Evolutionary conservation across 805 yeast species (phyloP).

Genomic region (Candida orba): DNA sequence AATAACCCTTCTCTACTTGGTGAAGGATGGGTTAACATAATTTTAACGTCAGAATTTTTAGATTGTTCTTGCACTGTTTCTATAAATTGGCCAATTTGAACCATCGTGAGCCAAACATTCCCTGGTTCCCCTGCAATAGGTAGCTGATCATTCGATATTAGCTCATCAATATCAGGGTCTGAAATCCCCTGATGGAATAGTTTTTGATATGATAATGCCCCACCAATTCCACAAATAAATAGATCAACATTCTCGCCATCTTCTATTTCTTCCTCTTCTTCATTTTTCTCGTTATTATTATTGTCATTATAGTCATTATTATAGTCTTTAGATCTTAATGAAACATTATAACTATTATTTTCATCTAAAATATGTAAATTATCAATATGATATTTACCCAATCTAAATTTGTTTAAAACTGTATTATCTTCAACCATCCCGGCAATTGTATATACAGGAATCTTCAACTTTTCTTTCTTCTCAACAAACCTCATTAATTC

Average conservation of each 20-base stretch:
- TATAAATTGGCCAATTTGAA: conserved; percentile 63
- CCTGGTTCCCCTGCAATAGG: conserved; percentile 61
- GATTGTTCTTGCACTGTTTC: conserved; percentile 37
- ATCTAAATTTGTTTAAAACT: conserved; percentile 55
- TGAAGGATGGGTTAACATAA: conserved; percentile 63
- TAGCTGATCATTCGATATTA: conserved; percentile 24
- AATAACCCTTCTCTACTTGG: conserved; percentile 64
- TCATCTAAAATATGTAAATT: conserved; percentile 63
- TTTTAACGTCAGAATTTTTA: conserved; percentile 41
- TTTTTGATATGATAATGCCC: conserved; percentile 57
- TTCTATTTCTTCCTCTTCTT: conserved; percentile 10
- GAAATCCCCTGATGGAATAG: conserved; percentile 57
- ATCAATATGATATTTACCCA: conserved; percentile 44
- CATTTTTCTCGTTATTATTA: background rate
- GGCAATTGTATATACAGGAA: conserved; percentile 71
- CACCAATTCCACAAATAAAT: conserved; percentile 65
- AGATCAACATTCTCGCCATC: conserved; percentile 34
- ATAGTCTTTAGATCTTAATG: background rate
- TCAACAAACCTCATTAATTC: conserved; percentile 43
- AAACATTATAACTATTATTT: conserved; percentile 34
- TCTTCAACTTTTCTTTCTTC: conserved; percentile 35
- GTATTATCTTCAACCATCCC: conserved; percentile 72
- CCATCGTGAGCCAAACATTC: conserved; percentile 64
- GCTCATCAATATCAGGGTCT: conserved; percentile 18
- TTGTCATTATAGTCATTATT: too few relatives aligned